Conservation (phyloP, 495 filamentous ascomycete species). For the Aspergillus diversus region DNA sequence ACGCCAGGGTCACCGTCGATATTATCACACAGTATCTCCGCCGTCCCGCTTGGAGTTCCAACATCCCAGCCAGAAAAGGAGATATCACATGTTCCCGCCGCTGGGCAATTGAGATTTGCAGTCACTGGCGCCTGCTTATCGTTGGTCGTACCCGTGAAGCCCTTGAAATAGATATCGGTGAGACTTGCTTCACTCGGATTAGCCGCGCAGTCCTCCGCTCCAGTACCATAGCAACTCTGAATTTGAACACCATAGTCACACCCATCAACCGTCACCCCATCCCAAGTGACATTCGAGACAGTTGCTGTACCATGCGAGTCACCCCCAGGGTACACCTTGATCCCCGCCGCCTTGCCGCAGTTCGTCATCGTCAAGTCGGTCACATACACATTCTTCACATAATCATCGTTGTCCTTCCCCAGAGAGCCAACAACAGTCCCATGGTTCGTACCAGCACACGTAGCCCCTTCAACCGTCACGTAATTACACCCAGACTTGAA, state of each 20-base stretch:
- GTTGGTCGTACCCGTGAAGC: neutral
- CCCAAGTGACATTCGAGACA: neutral
- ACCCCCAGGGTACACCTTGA: neutral
- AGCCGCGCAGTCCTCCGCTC: neutral
- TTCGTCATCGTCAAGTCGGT: neutral
- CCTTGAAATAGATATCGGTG: neutral
- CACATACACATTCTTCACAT: no score
- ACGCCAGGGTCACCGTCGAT: neutral
- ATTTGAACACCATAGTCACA: neutral
- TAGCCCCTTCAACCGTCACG: no score
- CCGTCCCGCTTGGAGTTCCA: neutral
- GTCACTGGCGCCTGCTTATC: neutral
- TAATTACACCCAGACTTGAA: slow-evolving; percentile 55
- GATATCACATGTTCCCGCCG: neutral
- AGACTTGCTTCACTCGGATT: neutral
- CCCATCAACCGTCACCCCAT: neutral
- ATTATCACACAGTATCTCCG: neutral
- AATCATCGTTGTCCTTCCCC: no score
- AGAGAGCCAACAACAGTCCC: no score
- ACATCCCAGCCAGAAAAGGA: neutral
- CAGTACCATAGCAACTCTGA: neutral
- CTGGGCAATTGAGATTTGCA: neutral
- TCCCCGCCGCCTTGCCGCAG: neutral
- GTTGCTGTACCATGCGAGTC: neutral
- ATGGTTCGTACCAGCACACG: no score